A percentile compares a stretch with the other conserved stretches of the same genome.
Evolutionary conservation across 2,329 filamentous ascomycete species (phyloP).

Genomic region (Didymella pinodella): DNA sequence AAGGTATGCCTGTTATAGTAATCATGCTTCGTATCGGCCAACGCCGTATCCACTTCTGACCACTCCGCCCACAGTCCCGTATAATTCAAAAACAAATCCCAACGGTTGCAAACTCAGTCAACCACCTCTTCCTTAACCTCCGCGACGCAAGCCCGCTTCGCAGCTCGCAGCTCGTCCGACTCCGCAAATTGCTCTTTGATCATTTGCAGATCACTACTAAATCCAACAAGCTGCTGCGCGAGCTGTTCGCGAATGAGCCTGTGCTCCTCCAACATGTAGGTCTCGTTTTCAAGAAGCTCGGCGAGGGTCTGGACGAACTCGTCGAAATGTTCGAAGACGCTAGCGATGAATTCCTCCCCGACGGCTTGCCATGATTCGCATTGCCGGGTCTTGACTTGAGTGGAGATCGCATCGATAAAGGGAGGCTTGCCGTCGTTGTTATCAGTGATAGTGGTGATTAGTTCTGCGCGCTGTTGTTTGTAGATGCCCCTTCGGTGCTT

Average conservation of each 20-base stretch:
- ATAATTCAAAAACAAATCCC: not conserved
- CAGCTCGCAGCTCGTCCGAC: not conserved
- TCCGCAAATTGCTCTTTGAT: constrained; percentile 4
- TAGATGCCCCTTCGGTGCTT: constrained; percentile 7
- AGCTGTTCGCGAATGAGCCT: constrained; percentile 4
- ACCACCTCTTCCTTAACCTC: constrained; percentile 2
- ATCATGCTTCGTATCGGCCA: too few relatives aligned
- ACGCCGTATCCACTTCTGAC: too few relatives aligned
- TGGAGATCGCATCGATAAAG: constrained; percentile 1
- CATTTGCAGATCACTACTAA: not conserved
- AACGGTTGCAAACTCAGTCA: not conserved
- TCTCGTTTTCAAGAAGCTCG: constrained; percentile 10
- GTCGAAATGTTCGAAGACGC: not conserved
- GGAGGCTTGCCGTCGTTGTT: not conserved
- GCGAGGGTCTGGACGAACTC: constrained; percentile 5
- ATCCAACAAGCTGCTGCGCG: constrained; percentile 3
- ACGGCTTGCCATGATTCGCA: constrained; percentile 1
- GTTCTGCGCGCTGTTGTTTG: not conserved
- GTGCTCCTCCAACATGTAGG: constrained; percentile 8
- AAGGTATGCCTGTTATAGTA: too few relatives aligned
- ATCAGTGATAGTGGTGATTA: not conserved
- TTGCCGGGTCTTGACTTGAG: constrained; percentile 2
- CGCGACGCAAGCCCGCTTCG: not conserved
- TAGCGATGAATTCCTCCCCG: constrained; percentile 4
- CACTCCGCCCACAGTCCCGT: not conserved